These are phyloP conservation scores for Globisporangium barbulae DNA, from an alignment of 352 stramenopile genomes.

Conservation along the genomic window DNA sequence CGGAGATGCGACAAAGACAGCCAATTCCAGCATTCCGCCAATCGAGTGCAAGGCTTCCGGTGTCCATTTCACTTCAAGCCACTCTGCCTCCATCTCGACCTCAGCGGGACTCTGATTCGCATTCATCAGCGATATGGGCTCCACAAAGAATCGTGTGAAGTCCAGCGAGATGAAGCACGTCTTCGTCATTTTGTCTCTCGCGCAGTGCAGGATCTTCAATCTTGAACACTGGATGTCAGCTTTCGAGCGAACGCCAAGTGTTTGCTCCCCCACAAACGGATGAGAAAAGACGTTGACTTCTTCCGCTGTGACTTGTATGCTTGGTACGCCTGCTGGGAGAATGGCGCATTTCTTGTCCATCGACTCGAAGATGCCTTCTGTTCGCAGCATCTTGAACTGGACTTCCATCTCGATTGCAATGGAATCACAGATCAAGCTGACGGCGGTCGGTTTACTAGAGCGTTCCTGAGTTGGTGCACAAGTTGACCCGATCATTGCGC, in stretches of 20 bases:
- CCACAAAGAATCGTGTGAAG: constrained; percentile 60
- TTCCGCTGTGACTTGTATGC: constrained; percentile 38
- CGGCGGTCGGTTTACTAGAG: background rate
- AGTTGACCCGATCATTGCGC: background rate
- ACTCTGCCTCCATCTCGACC: constrained; percentile 76
- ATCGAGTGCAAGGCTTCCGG: constrained; percentile 60
- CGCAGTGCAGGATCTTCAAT: constrained; percentile 45
- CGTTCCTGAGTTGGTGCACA: background rate
- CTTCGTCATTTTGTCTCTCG: constrained; percentile 19
- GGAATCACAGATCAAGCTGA: constrained; percentile 9
- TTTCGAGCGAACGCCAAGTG: constrained; percentile 59
- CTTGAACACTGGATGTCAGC: constrained; percentile 58
- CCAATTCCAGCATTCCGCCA: constrained; percentile 58
- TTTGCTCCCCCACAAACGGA: constrained; percentile 45
- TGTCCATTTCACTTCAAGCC: constrained; percentile 70
- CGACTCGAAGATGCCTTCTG: constrained; percentile 30
- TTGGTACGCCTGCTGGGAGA: constrained; percentile 43
- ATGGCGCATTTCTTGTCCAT: constrained; percentile 38
- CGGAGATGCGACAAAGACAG: constrained; percentile 34
- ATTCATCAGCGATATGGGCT: constrained; percentile 38
- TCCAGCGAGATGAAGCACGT: constrained; percentile 60
- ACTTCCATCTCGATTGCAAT: constrained; percentile 44
- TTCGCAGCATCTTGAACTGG: constrained; percentile 59
- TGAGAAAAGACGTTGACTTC: constrained; percentile 58
- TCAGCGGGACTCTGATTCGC: constrained; percentile 32